Base-by-base conservation (phyloP, 2,329 filamentous ascomycete genomes). In the Cyclaneusma minus region DNA sequence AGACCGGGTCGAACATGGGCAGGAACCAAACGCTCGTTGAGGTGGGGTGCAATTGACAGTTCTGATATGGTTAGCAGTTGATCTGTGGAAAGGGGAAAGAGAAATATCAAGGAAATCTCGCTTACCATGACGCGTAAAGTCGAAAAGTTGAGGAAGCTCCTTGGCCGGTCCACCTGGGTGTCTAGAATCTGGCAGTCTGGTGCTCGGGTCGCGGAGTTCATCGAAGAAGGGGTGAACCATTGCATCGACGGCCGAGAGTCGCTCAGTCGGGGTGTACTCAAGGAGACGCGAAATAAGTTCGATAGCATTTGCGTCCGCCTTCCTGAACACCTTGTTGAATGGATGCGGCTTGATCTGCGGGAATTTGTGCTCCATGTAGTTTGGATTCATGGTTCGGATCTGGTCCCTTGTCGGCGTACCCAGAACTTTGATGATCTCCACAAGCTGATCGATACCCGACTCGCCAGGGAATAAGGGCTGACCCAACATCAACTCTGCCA, bases 351-450 rank as follows among this genome's bases (percentile, higher is more conserved):
- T 98, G 62, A 98, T 98, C 56, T 98, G 89, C 24, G 89, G 89
- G 57, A 98, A 98, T 62, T 95, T 95, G 62, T 98, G 89, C 60
- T 98, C 89, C 89, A 98, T 98, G 58, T 98, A 98, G 57, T 98
- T 98, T 32, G 89, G 89, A 56, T 98, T 98, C 89, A 98, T 98
- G 39, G 89, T 98, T 42, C 89, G 81, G 47, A 98, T 98, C 56
- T 98, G 89, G 53, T 98, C 89, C 38, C 89, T 71, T 18, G 89
- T 95, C 11, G 89, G 89, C 11, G 89, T 98, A 33, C 89, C 89
- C 34, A 98, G 62, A 28, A 98, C 87, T 60, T 98, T 98, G 66
- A 98, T 98, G 51, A 98, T 98, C 56, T 98, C 89, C 23, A 98
- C 89, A 25, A 98, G 64, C 52, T 98, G 89, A 50, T 98, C 89